phyloP scores from a whole-genome alignment of 768 basidiomycete genomes.

The Crucibulum laeve region DNA sequence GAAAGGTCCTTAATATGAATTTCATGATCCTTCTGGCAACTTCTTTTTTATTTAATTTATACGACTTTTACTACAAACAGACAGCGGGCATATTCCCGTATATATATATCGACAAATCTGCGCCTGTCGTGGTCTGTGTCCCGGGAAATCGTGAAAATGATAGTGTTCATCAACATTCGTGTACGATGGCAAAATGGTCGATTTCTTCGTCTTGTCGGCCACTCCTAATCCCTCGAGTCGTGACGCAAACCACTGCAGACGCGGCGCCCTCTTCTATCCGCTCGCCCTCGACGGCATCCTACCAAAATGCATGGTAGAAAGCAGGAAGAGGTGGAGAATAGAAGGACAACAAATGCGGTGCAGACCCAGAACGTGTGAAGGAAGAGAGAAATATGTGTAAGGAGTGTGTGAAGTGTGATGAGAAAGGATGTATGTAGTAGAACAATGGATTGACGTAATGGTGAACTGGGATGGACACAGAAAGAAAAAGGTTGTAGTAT shows the following conservation, averaged over 20 bases:
- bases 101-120: constrained; percentile 1
- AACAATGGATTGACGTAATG: constrained; percentile 9
- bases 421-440: constrained; percentile 3
- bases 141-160: neutral
- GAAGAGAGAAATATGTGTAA: constrained; percentile 9
- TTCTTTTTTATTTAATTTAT: no score
- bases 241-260: constrained; percentile 22
- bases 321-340: constrained; percentile 50
- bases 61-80: no score
- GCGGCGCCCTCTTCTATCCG: constrained; percentile 70
- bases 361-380: constrained; percentile 5
- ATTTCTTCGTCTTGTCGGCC: constrained; percentile 2
- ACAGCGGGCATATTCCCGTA: neutral
- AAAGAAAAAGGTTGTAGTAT: constrained; percentile 9
- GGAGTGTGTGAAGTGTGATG: constrained; percentile 10
- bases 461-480: constrained; percentile 19
- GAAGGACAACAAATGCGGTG: constrained; percentile 58
- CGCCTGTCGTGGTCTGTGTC: constrained; percentile 3
- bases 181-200: neutral
- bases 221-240: constrained; percentile 13
- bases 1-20: no score
- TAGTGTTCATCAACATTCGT: neutral
- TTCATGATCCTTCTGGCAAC: no score
- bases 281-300: constrained; percentile 48
- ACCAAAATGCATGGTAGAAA: constrained; percentile 13